These are phyloP conservation scores for Jamesozyma gamospora DNA, from an alignment of 805 yeast genomes.

Conservation along the genomic window DNA sequence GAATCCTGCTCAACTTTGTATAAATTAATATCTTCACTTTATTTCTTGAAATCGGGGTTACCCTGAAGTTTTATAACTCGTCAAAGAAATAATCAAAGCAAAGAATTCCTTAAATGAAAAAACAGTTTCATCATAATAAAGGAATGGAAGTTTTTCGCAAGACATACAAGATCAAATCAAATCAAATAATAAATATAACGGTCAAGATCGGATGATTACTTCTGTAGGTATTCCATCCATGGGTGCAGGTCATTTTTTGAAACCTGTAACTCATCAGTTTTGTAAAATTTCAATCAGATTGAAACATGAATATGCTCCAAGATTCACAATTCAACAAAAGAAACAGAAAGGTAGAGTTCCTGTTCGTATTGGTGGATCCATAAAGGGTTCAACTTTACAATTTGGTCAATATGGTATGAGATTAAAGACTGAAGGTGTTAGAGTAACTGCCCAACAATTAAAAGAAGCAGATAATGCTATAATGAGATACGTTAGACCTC, in stretches of 20 bases:
- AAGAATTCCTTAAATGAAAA: no score
- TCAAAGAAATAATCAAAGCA: no score
- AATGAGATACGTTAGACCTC: constrained; percentile 72
- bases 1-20: no score
- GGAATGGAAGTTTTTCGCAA: no score
- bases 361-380: constrained; percentile 89
- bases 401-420: constrained; percentile 83
- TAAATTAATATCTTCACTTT: no score
- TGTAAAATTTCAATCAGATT: constrained; percentile 25
- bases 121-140: no score
- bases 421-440: constrained; percentile 75
- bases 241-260: not conserved
- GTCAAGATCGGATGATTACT: no score
- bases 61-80: no score
- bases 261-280: constrained; percentile 24
- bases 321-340: constrained; percentile 50
- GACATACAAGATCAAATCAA: no score
- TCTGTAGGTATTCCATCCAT: no score
- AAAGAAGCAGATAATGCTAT: constrained; percentile 84
- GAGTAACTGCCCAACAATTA: constrained; percentile 79
- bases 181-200: no score
- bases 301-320: constrained; percentile 70
- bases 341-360: constrained; percentile 91
- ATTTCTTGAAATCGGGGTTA: no score
- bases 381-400: constrained; percentile 72